These are phyloP conservation scores for Zygoascus meyerae DNA, from an alignment of 1,139 yeast genomes.

Conservation along the genomic window DNA sequence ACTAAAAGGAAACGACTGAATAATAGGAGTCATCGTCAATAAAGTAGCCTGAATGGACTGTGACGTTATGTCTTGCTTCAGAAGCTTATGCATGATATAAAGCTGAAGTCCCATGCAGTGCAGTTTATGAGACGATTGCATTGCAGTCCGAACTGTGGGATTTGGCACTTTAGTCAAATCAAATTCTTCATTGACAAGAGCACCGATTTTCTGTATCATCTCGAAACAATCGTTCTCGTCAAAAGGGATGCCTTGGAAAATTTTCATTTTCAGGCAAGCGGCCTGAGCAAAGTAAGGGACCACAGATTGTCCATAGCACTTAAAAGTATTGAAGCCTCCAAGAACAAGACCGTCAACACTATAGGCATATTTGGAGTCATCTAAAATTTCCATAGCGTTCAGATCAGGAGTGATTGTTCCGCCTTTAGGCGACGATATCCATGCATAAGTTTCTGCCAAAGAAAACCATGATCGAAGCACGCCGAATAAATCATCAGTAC, in stretches of 20 bases:
- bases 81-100: constrained; percentile 10
- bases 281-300: constrained; percentile 16
- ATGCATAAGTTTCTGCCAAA: constrained; percentile 20
- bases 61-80: constrained; percentile 6
- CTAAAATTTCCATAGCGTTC: constrained; percentile 12
- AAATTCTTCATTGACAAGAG: constrained; percentile 13
- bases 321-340: constrained; percentile 21
- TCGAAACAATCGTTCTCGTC: constrained; percentile 6
- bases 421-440: constrained; percentile 22
- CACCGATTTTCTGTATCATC: constrained; percentile 11
- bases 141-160: constrained; percentile 7
- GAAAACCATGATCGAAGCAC: constrained; percentile 19
- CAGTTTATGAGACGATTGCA: constrained; percentile 15
- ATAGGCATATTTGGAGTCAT: constrained; percentile 14
- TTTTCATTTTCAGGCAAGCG: constrained; percentile 10
- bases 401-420: constrained; percentile 13
- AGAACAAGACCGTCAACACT: constrained; percentile 15
- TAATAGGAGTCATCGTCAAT: constrained; percentile 9
- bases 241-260: constrained; percentile 1
- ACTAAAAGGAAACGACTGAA: constrained; percentile 14
- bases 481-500: constrained; percentile 12
- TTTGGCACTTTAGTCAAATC: constrained; percentile 8
- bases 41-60: constrained; percentile 10
- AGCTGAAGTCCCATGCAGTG: constrained; percentile 16
- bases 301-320: constrained; percentile 16